Evolutionary conservation across 2,329 filamentous ascomycete species (phyloP).

Genomic region (Paecilomyces sp.): DNA sequence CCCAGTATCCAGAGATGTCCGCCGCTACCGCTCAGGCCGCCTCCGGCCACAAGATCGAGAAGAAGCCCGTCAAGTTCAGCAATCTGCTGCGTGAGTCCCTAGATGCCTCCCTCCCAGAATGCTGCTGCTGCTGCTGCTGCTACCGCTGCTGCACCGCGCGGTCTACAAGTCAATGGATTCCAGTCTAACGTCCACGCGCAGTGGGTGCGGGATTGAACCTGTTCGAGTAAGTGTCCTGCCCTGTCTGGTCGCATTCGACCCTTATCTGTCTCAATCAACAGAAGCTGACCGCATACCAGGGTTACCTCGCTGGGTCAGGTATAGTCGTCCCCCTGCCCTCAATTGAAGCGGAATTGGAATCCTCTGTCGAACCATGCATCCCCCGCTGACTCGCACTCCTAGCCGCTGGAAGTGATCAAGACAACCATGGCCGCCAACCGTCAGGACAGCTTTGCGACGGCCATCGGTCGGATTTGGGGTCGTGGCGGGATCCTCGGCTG

Average conservation of each 20-base stretch:
- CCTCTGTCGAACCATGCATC: not conserved
- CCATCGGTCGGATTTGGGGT: conserved; percentile 82
- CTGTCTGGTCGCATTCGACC: not conserved
- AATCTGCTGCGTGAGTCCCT: conserved; percentile 68
- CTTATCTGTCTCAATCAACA: not conserved
- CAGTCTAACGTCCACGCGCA: conserved; percentile 19
- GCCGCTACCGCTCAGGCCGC: conserved; percentile 41
- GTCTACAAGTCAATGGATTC: no score
- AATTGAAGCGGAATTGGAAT: not conserved
- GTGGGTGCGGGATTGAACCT: conserved; percentile 89
- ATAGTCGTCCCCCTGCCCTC: conserved; percentile 11
- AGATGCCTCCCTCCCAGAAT: no score
- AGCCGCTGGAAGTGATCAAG: conserved; percentile 98
- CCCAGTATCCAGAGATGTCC: conserved; percentile 56
- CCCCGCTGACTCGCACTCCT: conserved; percentile 48
- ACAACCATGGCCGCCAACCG: conserved; percentile 99
- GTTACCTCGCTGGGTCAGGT: conserved; percentile 64
- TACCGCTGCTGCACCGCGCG: no score
- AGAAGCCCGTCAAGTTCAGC: conserved; percentile 99
- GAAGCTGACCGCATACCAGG: conserved; percentile 24
- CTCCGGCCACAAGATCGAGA: conserved; percentile 63
- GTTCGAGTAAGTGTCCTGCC: conserved; percentile 62
- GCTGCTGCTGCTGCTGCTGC: no score
- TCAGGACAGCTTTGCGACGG: conserved; percentile 73
- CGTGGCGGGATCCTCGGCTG: conserved; percentile 91